These are phyloP conservation scores for Aphanoascus verrucosus DNA, from an alignment of 2,329 filamentous ascomycete genomes.

Conservation along the genomic window DNA sequence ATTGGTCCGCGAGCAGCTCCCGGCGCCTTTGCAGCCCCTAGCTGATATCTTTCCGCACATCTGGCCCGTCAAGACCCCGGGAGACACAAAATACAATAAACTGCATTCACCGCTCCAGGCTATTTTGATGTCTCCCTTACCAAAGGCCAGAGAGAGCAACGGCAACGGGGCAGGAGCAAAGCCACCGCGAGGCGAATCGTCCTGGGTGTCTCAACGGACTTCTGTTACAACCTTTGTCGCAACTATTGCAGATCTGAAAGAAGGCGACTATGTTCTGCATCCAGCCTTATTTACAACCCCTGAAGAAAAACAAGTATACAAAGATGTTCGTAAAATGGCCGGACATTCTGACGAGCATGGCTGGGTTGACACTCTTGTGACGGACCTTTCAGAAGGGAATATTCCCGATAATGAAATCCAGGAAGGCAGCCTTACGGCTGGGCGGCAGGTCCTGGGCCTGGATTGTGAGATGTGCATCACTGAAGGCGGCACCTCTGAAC, in stretches of 20 bases:
- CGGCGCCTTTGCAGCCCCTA: slow-evolving; percentile 52
- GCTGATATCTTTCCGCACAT: slow-evolving; percentile 75
- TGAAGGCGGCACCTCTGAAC: slow-evolving; percentile 63
- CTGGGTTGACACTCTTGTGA: slow-evolving; percentile 72
- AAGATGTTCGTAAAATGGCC: slow-evolving; percentile 42
- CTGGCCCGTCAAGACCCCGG: slow-evolving; percentile 81
- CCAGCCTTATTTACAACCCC: slow-evolving; percentile 57
- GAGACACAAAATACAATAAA: slow-evolving; percentile 67
- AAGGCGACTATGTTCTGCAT: slow-evolving; percentile 77
- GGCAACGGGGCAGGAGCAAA: slow-evolving; percentile 48
- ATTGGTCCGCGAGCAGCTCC: slow-evolving; percentile 25
- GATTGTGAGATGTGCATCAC: slow-evolving; percentile 98
- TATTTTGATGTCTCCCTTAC: slow-evolving; percentile 64
- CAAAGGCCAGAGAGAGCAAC: slow-evolving; percentile 55
- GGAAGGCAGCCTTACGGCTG: slow-evolving; percentile 71
- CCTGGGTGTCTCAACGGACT: slow-evolving; percentile 64
- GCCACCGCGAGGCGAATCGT: slow-evolving; percentile 51
- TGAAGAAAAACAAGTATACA: slow-evolving; percentile 45
- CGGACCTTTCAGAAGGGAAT: slow-evolving; percentile 54
- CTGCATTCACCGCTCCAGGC: slow-evolving; percentile 80
- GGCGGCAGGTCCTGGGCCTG: slow-evolving; percentile 65
- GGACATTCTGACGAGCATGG: slow-evolving; percentile 48
- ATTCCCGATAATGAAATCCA: slow-evolving; percentile 62
- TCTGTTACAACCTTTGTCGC: slow-evolving; percentile 71
- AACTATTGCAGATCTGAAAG: slow-evolving; percentile 59